Evolutionary conservation across 2,329 filamentous ascomycete genomes (phyloP), one percentile per base, ranked within the genome.

Genomic region (Aspergillus tubingensis): DNA sequence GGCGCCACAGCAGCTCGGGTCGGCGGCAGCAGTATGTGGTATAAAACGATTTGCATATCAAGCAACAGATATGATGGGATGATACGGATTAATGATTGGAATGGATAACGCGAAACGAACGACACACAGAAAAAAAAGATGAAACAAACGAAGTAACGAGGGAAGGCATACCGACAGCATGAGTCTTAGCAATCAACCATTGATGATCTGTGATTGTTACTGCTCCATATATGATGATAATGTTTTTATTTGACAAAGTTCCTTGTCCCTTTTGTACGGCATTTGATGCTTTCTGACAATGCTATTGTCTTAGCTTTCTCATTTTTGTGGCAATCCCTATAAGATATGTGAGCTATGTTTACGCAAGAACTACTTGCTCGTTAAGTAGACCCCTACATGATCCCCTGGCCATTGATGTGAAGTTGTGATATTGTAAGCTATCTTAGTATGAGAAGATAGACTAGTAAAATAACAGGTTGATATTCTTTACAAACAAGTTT

Each of bases 21-120:
- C 66, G 71, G 19, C 64, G 69, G 57, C 68, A 68, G 43, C 63
- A 68, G 30, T 74, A 74, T 64, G 72, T 72, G 53, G 70, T 74
- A 54, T 75, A 57, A 60, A 23, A 15, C 3, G 23, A 23, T 13
- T 30, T 27, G 32, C 10, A 47, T 47, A 25, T 3, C 25, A 55
- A 19, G 41, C 47, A 36, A 25, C 10, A 43, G 48, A 41, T 47
- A 55, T 32, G 41, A 55, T 55, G 53, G 27, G 17, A 36, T 43
- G 25, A 32, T 47, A 47, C 15, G 7, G 27, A 32, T 48, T 57
- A 52, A 61, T 57, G 54, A 62, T 59, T 36, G 32, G 23, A 39
- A 55, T 30, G 17, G n/a, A 44, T 55, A 30, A 55, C 11, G 41
- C 8, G 47, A 8, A 50, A 50, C 47, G 47, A 36, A 50, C n/a